Base-by-base conservation (phyloP, 139 green algal genomes). In the Micromonas commoda region DNA sequence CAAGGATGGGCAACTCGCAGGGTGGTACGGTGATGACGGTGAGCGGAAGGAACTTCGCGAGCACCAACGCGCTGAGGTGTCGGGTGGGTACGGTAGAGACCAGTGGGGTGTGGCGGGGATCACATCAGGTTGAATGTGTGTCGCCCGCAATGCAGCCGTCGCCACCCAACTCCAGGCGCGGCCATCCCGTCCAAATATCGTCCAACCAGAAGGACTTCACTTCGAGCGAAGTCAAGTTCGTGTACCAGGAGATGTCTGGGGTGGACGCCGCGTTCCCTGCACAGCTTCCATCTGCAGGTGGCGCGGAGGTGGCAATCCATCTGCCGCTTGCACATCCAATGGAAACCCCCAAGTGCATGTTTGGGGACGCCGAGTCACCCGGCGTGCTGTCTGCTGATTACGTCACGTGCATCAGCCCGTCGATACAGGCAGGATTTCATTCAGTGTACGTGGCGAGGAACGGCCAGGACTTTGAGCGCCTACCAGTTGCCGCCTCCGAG, bases 131-230 rank as follows among this genome's bases (percentile, higher is more conserved):
- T 4, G 64, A 71, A 13, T 71, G 64, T 38, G 28, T 39, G 2
- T 29, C 64, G 23, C 64, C 64, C 4, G 64, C 64, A 13, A 20
- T 29, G 29, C 26, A 26, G 23, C n/a, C 64, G 26, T 3, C 4
- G 29, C 13, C 64, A 13, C 4, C 4, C 4, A 26, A 37, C 13
- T 71, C 45, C 9, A 57, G 9, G 45, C 9, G 9, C 45, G 45
- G 45, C 45, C 45, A 16, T 16, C 16, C 16, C 9, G 45, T 71
- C 4, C 26, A 33, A 39, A 33, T 71, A 19, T 71, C 64, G n/a
- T 52, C 33, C 28, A 71, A 71, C 45, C 64, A 71, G 33, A 37
- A 33, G 16, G 64, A 71, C 16, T 71, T 51, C 29, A 51, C 64
- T 52, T 52, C 28, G 28, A 19, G 13, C 4, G 28, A n/a, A 13